phyloP scores from a whole-genome alignment of 495 filamentous ascomycete species.

The Penicillium maclennaniae region DNA sequence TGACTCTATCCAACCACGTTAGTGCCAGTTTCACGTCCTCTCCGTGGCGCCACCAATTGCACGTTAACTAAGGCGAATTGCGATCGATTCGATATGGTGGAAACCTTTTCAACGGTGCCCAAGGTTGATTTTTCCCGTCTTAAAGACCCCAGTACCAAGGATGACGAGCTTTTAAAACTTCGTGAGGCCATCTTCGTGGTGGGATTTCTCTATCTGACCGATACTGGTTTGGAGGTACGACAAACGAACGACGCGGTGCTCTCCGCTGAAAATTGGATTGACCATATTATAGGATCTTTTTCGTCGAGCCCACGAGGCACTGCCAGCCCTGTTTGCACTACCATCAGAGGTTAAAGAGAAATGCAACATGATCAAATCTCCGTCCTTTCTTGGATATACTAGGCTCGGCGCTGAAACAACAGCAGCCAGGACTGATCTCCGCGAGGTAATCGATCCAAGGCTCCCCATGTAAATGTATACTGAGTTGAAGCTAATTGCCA shows the following conservation, averaged over 20 bases:
- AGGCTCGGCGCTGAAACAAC: slow-evolving; percentile 48
- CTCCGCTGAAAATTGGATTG: background rate
- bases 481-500: background rate
- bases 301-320: slow-evolving; percentile 62
- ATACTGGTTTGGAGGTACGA: slow-evolving; percentile 68
- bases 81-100: slow-evolving; percentile 13
- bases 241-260: background rate
- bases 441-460: slow-evolving; percentile 25
- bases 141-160: slow-evolving; percentile 62
- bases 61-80: background rate
- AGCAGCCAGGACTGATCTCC: slow-evolving; percentile 37
- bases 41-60: background rate
- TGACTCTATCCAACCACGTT: background rate
- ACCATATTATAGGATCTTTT: slow-evolving; percentile 55
- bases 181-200: slow-evolving; percentile 81
- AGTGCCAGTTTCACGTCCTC: background rate
- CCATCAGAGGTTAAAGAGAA: slow-evolving; percentile 69
- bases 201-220: slow-evolving; percentile 86
- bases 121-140: slow-evolving; percentile 70
- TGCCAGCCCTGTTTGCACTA: slow-evolving; percentile 76
- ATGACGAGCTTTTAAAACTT: slow-evolving; percentile 64
- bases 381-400: slow-evolving; percentile 52
- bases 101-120: slow-evolving; percentile 68
- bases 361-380: slow-evolving; percentile 84
- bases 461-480: background rate